phyloP scores from a whole-genome alignment of 164 flowering plant species.

The Akebia trifoliata region DNA sequence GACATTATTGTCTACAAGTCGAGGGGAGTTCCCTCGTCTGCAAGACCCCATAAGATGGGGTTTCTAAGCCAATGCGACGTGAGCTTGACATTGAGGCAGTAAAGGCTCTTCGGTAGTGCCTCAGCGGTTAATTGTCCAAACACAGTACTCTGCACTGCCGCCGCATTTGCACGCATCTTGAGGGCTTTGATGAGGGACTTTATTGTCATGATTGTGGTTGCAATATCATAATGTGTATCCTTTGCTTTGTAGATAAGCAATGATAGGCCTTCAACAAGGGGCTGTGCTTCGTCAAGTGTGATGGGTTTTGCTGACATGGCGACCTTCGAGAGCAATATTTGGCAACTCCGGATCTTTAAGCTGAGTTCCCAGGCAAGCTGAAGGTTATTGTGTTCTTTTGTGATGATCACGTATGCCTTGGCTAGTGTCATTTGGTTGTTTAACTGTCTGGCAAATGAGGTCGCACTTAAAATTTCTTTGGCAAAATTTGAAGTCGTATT shows the following conservation, averaged over 20 bases:
- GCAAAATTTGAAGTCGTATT: constrained; percentile 35
- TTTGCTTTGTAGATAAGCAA: constrained; percentile 68
- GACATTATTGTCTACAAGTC: constrained; percentile 64
- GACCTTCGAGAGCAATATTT: constrained; percentile 72
- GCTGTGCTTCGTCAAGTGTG: constrained; percentile 58
- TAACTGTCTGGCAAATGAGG: constrained; percentile 69
- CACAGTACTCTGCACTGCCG: constrained; percentile 58
- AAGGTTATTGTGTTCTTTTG: constrained; percentile 80
- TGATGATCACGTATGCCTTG: constrained; percentile 75
- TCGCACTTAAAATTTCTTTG: constrained; percentile 46
- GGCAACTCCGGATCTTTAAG: constrained; percentile 61
- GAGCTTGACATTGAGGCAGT: constrained; percentile 52
- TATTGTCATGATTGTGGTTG: constrained; percentile 83
- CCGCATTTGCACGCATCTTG: constrained; percentile 76
- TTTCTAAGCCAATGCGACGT: constrained; percentile 42
- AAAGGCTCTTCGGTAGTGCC: constrained; percentile 57
- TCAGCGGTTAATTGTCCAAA: constrained; percentile 79
- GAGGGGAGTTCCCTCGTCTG: constrained; percentile 46
- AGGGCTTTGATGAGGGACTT: constrained; percentile 81
- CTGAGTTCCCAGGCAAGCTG: constrained; percentile 88
- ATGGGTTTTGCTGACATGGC: constrained; percentile 71
- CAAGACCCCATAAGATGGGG: constrained; percentile 32
- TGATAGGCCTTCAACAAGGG: constrained; percentile 53
- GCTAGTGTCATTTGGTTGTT: constrained; percentile 82
- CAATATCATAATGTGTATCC: constrained; percentile 74